Conservation (phyloP, 768 basidiomycete genomes). For the Lactifluus pinguis region DNA sequence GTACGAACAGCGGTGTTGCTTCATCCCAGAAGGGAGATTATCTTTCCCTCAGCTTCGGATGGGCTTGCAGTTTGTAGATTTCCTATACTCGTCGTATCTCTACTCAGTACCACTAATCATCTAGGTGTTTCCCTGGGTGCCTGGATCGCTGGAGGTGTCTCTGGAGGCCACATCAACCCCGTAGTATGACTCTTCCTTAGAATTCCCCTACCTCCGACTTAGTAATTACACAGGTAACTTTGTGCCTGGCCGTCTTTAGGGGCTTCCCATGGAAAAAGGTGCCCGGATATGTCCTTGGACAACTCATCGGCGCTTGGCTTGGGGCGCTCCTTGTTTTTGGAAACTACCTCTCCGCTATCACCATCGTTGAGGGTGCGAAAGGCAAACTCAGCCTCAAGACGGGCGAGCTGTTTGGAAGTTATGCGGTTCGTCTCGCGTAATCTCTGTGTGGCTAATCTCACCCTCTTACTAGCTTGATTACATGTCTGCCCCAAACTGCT, state of each 20-base stretch:
- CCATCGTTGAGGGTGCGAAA: slow-evolving; percentile 49
- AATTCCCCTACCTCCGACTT: neutral
- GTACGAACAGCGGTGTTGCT: slow-evolving; percentile 18
- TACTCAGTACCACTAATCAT: slow-evolving; percentile 1
- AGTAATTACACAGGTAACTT: slow-evolving; percentile 43
- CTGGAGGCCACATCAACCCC: slow-evolving; percentile 55
- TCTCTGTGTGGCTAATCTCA: neutral
- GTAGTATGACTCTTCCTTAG: slow-evolving; percentile 18
- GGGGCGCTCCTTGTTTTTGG: slow-evolving; percentile 53
- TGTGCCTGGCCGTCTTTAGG: slow-evolving; percentile 59
- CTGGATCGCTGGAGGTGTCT: slow-evolving; percentile 57
- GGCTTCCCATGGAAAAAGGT: slow-evolving; percentile 78
- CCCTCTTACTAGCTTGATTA: slow-evolving; percentile 28
- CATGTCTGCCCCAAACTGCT: slow-evolving; percentile 35
- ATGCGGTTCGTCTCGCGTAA: slow-evolving; percentile 38
- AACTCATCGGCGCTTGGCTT: slow-evolving; percentile 50
- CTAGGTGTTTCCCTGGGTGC: slow-evolving; percentile 54
- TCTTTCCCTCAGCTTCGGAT: slow-evolving; percentile 19
- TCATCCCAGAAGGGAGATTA: slow-evolving; percentile 20
- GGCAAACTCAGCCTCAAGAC: slow-evolving; percentile 52
- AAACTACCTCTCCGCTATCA: slow-evolving; percentile 60
- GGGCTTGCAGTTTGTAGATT: slow-evolving; percentile 20
- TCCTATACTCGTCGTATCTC: neutral
- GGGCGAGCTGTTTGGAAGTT: slow-evolving; percentile 51
- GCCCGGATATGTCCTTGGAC: slow-evolving; percentile 55